Conservation (phyloP, 2,329 filamentous ascomycete genomes). For the Ophiostoma fasciatum region DNA sequence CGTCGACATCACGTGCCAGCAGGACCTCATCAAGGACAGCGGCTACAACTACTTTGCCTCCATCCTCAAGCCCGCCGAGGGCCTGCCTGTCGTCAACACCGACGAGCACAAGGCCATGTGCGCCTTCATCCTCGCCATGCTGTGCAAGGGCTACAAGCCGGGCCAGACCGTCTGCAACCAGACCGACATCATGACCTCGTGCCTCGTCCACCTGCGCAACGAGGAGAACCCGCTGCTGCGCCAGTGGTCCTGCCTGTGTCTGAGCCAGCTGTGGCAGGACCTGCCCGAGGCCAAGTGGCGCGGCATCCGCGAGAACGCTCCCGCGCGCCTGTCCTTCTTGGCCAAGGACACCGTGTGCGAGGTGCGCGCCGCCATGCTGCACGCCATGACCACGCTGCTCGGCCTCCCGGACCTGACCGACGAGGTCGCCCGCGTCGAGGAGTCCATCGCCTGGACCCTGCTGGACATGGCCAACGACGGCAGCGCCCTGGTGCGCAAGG, state of each 20-base stretch:
- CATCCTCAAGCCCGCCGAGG: constrained; percentile 73
- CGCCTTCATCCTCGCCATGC: constrained; percentile 91
- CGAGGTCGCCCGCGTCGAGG: constrained; percentile 80
- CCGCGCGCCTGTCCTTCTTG: constrained; percentile 63
- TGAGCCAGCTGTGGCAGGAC: constrained; percentile 88
- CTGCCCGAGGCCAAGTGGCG: constrained; percentile 90
- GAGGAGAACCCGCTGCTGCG: constrained; percentile 75
- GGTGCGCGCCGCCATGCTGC: constrained; percentile 82
- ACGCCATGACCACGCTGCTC: constrained; percentile 85
- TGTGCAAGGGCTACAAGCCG: constrained; percentile 87
- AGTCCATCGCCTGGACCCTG: constrained; percentile 76
- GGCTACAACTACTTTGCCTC: constrained; percentile 94
- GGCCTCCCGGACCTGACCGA: constrained; percentile 87
- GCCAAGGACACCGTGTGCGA: constrained; percentile 80
- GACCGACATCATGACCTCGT: constrained; percentile 79
- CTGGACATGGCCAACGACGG: constrained; percentile 88
- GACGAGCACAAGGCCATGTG: constrained; percentile 98
- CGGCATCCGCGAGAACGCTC: constrained; percentile 79
- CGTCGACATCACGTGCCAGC: constrained; percentile 86
- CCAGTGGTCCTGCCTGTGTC: constrained; percentile 90
- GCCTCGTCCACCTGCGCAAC: constrained; percentile 69
- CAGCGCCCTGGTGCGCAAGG: constrained; percentile 84
- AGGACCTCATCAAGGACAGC: constrained; percentile 88
- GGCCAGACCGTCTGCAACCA: constrained; percentile 86
- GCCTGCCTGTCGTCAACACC: constrained; percentile 71